Evolutionary conservation across 169 alveolate genomes (phyloP).

Genomic region (Eimeria zaria): DNA sequence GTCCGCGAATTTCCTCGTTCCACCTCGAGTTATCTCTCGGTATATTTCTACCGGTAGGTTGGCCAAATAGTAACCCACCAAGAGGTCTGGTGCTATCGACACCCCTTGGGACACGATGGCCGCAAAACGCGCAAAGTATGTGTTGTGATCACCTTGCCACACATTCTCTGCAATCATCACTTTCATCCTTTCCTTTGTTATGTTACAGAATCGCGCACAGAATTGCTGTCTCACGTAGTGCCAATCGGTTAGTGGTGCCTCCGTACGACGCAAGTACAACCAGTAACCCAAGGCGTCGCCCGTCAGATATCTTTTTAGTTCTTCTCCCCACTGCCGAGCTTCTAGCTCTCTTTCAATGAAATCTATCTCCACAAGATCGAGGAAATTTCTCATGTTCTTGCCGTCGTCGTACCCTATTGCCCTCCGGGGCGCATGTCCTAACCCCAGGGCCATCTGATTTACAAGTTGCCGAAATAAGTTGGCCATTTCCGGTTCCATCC

Average conservation of each 20-base stretch:
- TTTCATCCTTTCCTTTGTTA: background rate
- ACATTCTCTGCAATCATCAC: background rate
- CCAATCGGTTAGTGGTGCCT: background rate
- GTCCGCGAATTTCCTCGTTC: background rate
- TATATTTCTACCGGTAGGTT: no score
- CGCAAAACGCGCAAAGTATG: no score
- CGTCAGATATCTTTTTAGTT: background rate
- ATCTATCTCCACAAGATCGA: background rate
- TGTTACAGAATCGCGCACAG: background rate
- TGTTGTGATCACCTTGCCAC: no score
- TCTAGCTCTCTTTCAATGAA: background rate
- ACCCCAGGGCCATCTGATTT: background rate
- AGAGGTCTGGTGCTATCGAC: no score
- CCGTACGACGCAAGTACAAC: background rate
- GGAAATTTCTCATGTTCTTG: background rate
- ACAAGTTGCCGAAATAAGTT: background rate
- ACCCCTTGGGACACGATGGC: no score
- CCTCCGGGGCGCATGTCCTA: background rate
- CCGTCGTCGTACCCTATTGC: background rate
- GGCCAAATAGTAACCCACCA: no score
- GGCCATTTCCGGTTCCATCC: background rate
- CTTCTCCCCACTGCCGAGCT: background rate
- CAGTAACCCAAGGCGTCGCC: conserved; percentile 12
- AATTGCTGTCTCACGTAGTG: background rate
- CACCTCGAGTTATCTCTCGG: no score